Evolutionary conservation across 495 filamentous ascomycete species (phyloP).

Genomic region (Tuber umbilicatum): DNA sequence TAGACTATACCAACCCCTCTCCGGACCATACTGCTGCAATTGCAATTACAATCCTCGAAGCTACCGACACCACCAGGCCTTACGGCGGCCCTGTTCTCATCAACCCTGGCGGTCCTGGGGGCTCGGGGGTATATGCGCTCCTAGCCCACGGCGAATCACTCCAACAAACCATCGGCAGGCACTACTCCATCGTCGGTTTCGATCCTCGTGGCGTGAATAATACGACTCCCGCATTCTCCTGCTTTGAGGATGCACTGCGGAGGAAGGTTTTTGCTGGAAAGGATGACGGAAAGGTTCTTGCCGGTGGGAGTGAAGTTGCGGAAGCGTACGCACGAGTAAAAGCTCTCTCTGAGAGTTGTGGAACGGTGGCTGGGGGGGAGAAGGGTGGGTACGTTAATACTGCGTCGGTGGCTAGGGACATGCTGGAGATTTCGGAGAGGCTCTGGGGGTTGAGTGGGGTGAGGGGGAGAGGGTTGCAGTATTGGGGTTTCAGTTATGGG

Average conservation of each 20-base stretch:
- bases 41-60: conserved; percentile 48
- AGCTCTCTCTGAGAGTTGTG: conserved; percentile 14
- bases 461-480: conserved; percentile 47
- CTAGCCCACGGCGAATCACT: conserved; percentile 43
- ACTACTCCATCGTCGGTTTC: conserved; percentile 52
- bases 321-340: conserved; percentile 18
- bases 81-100: conserved; percentile 50
- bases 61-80: conserved; percentile 41
- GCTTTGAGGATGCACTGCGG: conserved; percentile 45
- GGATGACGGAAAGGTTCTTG: conserved; percentile 13
- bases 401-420: conserved; percentile 36
- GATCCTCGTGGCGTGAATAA: conserved; percentile 54
- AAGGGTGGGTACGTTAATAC: conserved; percentile 29
- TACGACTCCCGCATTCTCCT: conserved; percentile 49
- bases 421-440: conserved; percentile 33
- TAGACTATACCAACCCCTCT: conserved; percentile 49
- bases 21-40: conserved; percentile 44
- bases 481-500: conserved; percentile 55
- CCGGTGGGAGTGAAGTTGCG: conserved; percentile 18
- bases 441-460: conserved; percentile 42
- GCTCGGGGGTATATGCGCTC: conserved; percentile 46
- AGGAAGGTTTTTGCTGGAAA: conserved; percentile 15
- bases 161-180: conserved; percentile 48
- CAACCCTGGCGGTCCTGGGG: conserved; percentile 52
- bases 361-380: conserved; percentile 7